Base-by-base conservation (phyloP, 495 filamentous ascomycete genomes). In the Aspergillus cavernicola region DNA sequence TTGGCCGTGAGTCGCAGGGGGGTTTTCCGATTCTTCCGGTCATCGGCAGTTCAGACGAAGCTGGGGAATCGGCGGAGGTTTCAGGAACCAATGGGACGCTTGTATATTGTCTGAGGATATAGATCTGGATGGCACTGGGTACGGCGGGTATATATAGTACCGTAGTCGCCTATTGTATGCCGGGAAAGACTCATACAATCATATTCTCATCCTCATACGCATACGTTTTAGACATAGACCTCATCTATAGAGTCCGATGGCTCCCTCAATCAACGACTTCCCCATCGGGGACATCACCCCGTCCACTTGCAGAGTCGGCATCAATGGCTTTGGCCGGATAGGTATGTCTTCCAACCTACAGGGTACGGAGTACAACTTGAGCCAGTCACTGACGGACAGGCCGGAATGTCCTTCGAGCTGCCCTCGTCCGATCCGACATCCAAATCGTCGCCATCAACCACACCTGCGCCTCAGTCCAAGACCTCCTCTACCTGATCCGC, bases 401-500 rank as follows among this genome's bases (percentile, higher is more conserved):
- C 44, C 67, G 67, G 32, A 70, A 70, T 50, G 67, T 70, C 19
- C 65, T 70, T 35, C 67, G 67, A 19, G 67, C 65, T 46, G 63
- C 67, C 37, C 57, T 70, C 26, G 57, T 55, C 47, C 61, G 67
- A 22, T 52, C 55, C 20, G 65, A 70, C 48, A 56, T 70, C 39
- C 60, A 68, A 43, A 53, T 68, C 39, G 59, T 65, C 23, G 67
- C 65, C 43, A 70, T 70, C 58, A 70, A 70, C 60, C 67, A 70
- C 58, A 70, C 67, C 32, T 70, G 67, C 31, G 49, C 35, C 36
- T 56, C 63, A 6, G 63, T 70, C 6, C 57, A 68, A 56, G 67
- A 70, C 56, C 63, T 70, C 22, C 57, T 68, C 60, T 66, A 70
- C 57, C 67, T 70, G 10, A 66, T 70, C 58, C 67, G 65, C 48